These are phyloP conservation scores for Trichoderma atroviride DNA, from an alignment of 2,329 filamentous ascomycete genomes.

Conservation along the genomic window DNA sequence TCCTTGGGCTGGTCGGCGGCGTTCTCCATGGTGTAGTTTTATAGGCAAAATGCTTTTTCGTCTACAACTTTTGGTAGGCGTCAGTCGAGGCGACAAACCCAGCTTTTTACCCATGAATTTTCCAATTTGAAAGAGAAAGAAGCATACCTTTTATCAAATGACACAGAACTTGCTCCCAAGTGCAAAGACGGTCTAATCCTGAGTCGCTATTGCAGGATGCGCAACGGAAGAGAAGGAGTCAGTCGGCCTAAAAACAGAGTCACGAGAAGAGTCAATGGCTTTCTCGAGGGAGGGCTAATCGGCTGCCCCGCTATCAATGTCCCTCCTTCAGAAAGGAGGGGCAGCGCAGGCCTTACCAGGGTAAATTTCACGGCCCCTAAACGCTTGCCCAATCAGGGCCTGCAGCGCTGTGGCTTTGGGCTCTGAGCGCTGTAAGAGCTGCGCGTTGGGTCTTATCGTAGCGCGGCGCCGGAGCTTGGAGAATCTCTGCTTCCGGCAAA, in stretches of 20 bases:
- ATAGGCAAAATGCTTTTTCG: background rate
- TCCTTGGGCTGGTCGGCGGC: constrained; percentile 53
- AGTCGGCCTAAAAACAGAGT: constrained; percentile 14
- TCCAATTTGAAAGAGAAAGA: background rate
- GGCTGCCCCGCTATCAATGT: constrained; percentile 30
- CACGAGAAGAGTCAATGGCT: constrained; percentile 19
- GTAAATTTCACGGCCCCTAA: constrained; percentile 29
- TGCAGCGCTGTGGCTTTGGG: background rate
- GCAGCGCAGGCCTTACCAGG: constrained; percentile 19
- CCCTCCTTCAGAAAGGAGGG: constrained; percentile 29
- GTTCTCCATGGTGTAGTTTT: constrained; percentile 37
- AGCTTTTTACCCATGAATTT: background rate
- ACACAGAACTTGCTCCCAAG: background rate
- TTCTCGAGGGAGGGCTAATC: constrained; percentile 1
- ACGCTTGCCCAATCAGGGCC: constrained; percentile 30
- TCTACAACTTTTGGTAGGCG: background rate
- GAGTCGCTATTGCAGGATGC: constrained; percentile 12
- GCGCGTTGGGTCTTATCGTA: background rate
- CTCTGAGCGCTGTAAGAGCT: constrained; percentile 2
- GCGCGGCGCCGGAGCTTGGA: constrained; percentile 33
- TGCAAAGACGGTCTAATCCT: background rate
- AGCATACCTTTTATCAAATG: background rate
- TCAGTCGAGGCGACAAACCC: background rate
- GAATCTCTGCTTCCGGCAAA: constrained; percentile 35
- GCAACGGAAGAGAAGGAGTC: constrained; percentile 7